phyloP scores from a whole-genome alignment of 495 filamentous ascomycete species.

The Trichoderma parareesei region DNA sequence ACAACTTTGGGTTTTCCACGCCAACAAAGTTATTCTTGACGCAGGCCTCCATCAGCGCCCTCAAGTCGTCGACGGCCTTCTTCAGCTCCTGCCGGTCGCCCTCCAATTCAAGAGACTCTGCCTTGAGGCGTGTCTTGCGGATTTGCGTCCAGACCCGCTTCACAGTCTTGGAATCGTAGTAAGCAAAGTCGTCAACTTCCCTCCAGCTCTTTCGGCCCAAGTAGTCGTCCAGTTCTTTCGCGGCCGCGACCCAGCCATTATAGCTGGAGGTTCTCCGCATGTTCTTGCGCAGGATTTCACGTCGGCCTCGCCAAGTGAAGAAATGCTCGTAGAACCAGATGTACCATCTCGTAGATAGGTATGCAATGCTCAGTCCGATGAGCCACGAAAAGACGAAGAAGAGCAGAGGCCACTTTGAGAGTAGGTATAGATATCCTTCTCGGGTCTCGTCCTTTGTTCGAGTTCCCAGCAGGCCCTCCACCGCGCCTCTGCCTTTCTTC shows the following conservation, averaged over 20 bases:
- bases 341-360: conserved; percentile 77
- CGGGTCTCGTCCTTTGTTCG: conserved; percentile 83
- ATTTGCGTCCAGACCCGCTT: conserved; percentile 67
- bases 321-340: conserved; percentile 81
- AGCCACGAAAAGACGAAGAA: conserved; percentile 75
- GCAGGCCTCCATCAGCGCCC: conserved; percentile 71
- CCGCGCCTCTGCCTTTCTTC: conserved; percentile 16
- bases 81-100: conserved; percentile 14
- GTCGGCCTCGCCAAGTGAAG: conserved; percentile 63
- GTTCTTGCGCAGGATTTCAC: conserved; percentile 58
- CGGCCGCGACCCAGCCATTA: conserved; percentile 69
- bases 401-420: conserved; percentile 89
- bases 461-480: conserved; percentile 26
- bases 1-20: conserved; percentile 87
- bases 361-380: conserved; percentile 53
- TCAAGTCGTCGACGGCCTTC: conserved; percentile 63
- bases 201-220: conserved; percentile 85
- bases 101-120: conserved; percentile 44
- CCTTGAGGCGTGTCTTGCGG: conserved; percentile 45
- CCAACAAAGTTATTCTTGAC: conserved; percentile 97
- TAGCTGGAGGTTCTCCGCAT: conserved; percentile 67
- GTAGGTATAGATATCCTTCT: conserved; percentile 79
- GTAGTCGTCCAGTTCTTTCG: conserved; percentile 70
- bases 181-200: conserved; percentile 79
- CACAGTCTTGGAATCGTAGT: conserved; percentile 84